Evolutionary conservation across 257 asterid species (phyloP), one percentile per base, ranked within the genome.

Genomic region (Solanum dulcamara): DNA sequence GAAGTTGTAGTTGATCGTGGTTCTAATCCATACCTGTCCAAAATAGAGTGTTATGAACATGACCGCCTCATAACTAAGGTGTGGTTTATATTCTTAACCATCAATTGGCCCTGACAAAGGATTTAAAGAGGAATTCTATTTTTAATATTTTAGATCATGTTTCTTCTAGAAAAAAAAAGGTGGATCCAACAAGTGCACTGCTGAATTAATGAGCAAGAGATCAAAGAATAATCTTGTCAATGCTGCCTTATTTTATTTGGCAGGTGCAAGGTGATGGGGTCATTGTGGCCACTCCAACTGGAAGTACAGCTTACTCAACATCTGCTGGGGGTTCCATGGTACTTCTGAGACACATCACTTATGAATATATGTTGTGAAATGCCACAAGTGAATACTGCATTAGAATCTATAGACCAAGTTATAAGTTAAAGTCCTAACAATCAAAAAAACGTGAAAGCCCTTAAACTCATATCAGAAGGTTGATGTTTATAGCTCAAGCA

Each of bases 261-360:
- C 83, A 97, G 99, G 99, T 97, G 84, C 98, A 97, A 94, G 99
- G 98, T 86, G 99, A 97, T 88, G 99, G 99, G 87, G 99, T 97
- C 86, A 97, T 97, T 87, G 96, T 97, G 70, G 99, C 99, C 81
- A 97, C 99, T 48, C 99, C 99, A 64, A 97, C 98, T 50, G 99
- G 99, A 88, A 97, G 99, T 88, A 97, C 99, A 60, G 99, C 99
- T 87, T 97, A 97, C 90, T 95, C 98, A 83, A 95, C 99, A 48
- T 97, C 99, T 57, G 99, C 99, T 37, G 99, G 99, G 71, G 98
- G 99, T 87, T 97, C 99, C 84, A 92, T 97, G 99, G 99, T 96
- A 79, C 44, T 17, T 79, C 42, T 10, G 64, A 79, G 37, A 46
- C 28, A 77, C 42, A 15, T 46, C 42, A 28, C 42, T 79, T 79